Percentiles rank a stretch among this genome's conserved stretches.
phyloP scores from a whole-genome alignment of 345 rosid species.

The Stellera chamaejasme region DNA sequence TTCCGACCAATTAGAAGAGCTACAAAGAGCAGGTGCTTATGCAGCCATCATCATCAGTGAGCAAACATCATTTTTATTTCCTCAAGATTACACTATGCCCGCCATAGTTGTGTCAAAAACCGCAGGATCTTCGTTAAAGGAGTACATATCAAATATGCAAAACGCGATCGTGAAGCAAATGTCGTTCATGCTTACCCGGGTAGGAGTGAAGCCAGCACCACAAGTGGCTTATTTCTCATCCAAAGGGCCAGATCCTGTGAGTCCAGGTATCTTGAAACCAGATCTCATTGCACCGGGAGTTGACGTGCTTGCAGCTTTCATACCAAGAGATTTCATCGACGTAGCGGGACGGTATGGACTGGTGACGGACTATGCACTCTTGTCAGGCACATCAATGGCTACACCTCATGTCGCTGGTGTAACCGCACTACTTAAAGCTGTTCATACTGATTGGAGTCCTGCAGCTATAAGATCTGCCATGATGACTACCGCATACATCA shows the following conservation, averaged over 20 bases:
- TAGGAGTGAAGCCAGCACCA: slow-evolving; percentile 39
- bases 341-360: slow-evolving; percentile 9
- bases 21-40: too few relatives aligned
- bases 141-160: too few relatives aligned
- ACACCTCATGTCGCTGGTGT: slow-evolving; percentile 51
- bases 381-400: slow-evolving; percentile 58
- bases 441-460: slow-evolving; percentile 49
- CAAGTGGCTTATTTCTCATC: slow-evolving; percentile 50
- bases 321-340: slow-evolving; percentile 12
- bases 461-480: slow-evolving; percentile 52
- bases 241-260: slow-evolving; percentile 51
- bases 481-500: slow-evolving; percentile 30
- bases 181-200: slow-evolving; percentile 20
- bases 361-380: slow-evolving; percentile 9
- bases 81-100: too few relatives aligned
- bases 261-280: slow-evolving; percentile 51
- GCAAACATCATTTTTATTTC: too few relatives aligned
- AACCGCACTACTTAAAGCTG: slow-evolving; percentile 39
- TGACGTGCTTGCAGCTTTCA: slow-evolving; percentile 47
- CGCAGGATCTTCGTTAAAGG: too few relatives aligned
- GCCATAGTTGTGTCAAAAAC: too few relatives aligned
- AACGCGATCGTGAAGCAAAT: too few relatives aligned
- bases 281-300: slow-evolving; percentile 66
- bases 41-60: too few relatives aligned
- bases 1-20: too few relatives aligned